Base-by-base conservation (phyloP, 106 monocot genomes). In the Phalaenopsis equestris region DNA sequence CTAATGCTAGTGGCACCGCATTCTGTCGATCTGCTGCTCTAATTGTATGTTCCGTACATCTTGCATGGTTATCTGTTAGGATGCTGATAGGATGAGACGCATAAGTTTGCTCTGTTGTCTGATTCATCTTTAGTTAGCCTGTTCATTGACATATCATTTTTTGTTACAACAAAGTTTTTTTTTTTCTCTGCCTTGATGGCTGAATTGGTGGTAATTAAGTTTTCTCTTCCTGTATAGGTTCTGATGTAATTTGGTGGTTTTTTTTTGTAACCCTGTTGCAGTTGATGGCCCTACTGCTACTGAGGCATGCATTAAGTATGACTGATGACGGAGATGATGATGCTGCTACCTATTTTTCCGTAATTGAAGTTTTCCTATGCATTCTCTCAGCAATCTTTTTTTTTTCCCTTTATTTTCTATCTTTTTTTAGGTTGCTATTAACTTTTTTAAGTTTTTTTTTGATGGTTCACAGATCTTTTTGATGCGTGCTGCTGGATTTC, bases 261-360 rank as follows among this genome's bases (percentile, higher is more conserved):
- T 30, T 73, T 39, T 67, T 65, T 77, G 3, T n/a, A 57, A 12
- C 14, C 79, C 55, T 79, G 38, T 67, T 81, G 57, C 84, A 97
- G 96, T 86, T 97, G 73, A 90, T 97, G 87, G 94, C 92, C 37
- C 91, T 97, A 84, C 80, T 97, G 70, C 82, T 97, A 45, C 78
- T 97, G 82, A 92, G 90, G 83, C 92, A 94, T 88, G 93, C 96
- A 16, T 56, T 97, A 77, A 56, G 87, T 38, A 80, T 90, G 38
- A 89, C 87, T 6, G 81, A 73, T 45, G 85, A 79, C n/a, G 91
- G 88, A 83, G 92, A 84, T 12, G 90, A 90, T 64, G 92, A 94
- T 87, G 89, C 96, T 56, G 92, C 94, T 64, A 84, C 90, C 10
- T 84, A 87, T 55, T 92, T 97, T 80, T 94, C 94, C 55, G 96